Evolutionary conservation across 2,329 filamentous ascomycete genomes (phyloP).

Genomic region (Lasiodiplodia citricola): DNA sequence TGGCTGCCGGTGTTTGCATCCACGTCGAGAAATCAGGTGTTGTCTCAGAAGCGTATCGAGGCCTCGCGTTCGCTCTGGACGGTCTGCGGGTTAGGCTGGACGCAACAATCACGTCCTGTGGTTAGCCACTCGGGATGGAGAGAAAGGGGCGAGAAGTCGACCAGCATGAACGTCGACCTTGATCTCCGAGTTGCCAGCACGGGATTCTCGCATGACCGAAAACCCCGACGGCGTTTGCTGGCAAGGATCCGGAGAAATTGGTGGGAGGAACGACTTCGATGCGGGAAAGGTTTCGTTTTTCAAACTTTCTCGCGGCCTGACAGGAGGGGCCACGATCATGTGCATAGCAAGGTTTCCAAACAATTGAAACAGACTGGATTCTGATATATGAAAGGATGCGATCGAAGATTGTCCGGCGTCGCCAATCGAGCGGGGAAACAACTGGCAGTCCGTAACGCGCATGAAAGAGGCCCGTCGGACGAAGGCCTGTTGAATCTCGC

Average conservation of each 20-base stretch:
- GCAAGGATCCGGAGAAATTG: slow-evolving; percentile 12
- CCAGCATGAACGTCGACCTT: slow-evolving; percentile 11
- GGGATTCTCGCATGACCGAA: slow-evolving; percentile 14
- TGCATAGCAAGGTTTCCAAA: slow-evolving; percentile 22
- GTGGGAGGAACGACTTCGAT: slow-evolving; percentile 4
- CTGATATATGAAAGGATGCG: slow-evolving; percentile 16
- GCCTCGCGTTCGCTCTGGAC: neutral
- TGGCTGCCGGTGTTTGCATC: neutral
- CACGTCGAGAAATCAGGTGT: neutral
- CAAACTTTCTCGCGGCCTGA: slow-evolving; percentile 14
- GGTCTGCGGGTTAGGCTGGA: neutral
- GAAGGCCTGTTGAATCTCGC: slow-evolving; percentile 19
- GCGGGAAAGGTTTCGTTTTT: slow-evolving; percentile 24
- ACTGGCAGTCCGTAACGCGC: neutral
- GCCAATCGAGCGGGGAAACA: neutral
- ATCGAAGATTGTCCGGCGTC: slow-evolving; percentile 3
- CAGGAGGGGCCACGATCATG: neutral
- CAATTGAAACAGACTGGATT: slow-evolving; percentile 24
- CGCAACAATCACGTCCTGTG: neutral
- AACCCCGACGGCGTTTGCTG: neutral
- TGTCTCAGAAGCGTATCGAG: slow-evolving; percentile 18
- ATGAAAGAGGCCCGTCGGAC: slow-evolving; percentile 21
- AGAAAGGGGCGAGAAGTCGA: neutral
- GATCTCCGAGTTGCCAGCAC: slow-evolving; percentile 6
- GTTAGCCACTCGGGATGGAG: neutral